These are phyloP conservation scores for Globisporangium recalcitrans DNA, from an alignment of 352 stramenopile genomes.

Conservation along the genomic window DNA sequence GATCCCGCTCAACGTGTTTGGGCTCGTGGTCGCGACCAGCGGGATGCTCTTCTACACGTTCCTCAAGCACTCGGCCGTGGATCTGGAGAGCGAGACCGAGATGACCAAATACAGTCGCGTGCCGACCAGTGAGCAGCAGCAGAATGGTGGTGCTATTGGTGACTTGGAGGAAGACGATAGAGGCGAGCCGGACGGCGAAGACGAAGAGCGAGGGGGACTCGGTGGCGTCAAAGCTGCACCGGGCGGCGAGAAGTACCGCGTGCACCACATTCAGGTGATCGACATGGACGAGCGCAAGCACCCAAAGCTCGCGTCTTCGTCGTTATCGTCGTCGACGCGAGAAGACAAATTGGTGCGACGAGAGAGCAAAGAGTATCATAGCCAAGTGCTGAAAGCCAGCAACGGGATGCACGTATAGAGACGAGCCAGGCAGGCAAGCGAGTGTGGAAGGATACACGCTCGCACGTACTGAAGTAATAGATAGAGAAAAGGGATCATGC, in stretches of 20 bases:
- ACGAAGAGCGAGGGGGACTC: background rate
- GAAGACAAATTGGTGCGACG: constrained; percentile 34
- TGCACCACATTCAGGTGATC: constrained; percentile 18
- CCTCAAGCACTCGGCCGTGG: constrained; percentile 49
- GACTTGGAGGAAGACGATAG: background rate
- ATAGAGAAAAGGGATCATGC: background rate
- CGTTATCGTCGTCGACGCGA: constrained; percentile 18
- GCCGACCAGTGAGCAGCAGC: constrained; percentile 16
- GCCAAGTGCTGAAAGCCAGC: constrained; percentile 12
- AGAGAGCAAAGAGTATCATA: constrained; percentile 56
- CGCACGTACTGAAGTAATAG: background rate
- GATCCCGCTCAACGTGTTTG: constrained; percentile 53
- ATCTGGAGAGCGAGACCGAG: constrained; percentile 8
- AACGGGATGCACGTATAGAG: constrained; percentile 28
- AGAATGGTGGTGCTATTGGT: background rate
- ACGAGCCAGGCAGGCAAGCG: constrained; percentile 25
- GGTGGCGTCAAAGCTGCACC: background rate
- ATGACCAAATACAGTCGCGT: constrained; percentile 32
- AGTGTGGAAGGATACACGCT: background rate
- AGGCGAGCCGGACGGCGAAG: background rate
- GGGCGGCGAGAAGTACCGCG: constrained; percentile 6
- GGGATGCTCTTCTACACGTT: constrained; percentile 77
- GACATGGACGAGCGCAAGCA: constrained; percentile 15
- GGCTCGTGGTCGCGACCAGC: constrained; percentile 60
- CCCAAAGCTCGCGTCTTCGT: background rate